Evolutionary conservation across 176 grass and related monocot genomes (phyloP).

Genomic region (Cenchrus fungigraminus): DNA sequence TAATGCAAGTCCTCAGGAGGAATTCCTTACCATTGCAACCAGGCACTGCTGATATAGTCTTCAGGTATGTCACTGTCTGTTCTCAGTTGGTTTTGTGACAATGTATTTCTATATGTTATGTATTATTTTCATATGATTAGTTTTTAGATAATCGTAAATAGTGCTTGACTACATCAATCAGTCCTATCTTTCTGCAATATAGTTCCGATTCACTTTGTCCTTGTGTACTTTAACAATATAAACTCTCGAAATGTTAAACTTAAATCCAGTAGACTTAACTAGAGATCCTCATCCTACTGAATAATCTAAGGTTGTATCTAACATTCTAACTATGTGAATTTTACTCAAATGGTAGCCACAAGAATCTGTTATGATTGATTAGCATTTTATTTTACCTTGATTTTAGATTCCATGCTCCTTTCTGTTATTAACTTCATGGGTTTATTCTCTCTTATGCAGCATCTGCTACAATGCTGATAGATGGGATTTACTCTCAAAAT

Average conservation of each 20-base stretch:
- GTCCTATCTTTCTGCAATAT: constrained; percentile 16
- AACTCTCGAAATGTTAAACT: background rate
- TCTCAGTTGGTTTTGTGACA: background rate
- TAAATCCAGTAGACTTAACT: constrained; percentile 1
- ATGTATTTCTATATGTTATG: background rate
- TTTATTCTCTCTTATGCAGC: constrained; percentile 56
- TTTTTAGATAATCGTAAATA: background rate
- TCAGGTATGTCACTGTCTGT: constrained; percentile 58
- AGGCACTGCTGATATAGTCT: constrained; percentile 89
- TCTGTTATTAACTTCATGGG: constrained; percentile 8
- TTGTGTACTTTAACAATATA: background rate
- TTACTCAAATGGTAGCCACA: constrained; percentile 2
- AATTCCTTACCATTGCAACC: constrained; percentile 78
- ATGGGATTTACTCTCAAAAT: constrained; percentile 81
- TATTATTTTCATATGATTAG: background rate
- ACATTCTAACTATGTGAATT: constrained; percentile 2
- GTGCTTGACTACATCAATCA: background rate
- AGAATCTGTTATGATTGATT: constrained; percentile 1
- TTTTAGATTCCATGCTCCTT: background rate
- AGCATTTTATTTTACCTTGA: constrained; percentile 20
- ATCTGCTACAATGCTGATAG: constrained; percentile 87
- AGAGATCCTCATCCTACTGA: background rate
- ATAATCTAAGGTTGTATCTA: background rate
- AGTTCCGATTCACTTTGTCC: background rate
- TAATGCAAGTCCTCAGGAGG: constrained; percentile 58